Conservation (phyloP, 257 asterid species). For the Solanum microdontum region DNA sequence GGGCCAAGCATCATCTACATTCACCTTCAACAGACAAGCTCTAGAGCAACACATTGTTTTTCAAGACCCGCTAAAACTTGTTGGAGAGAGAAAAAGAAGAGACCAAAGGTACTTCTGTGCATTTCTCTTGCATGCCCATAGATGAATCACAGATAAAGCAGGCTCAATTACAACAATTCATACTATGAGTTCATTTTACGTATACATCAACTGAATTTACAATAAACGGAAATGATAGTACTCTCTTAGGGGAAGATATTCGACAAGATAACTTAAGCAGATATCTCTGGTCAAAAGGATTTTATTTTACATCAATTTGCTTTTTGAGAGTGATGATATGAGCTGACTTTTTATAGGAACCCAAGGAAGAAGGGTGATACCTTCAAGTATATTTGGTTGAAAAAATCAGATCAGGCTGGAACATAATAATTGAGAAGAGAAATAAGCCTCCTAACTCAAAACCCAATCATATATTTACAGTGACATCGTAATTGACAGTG, state of each 20-base stretch:
- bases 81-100: background rate
- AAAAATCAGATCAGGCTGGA: background rate
- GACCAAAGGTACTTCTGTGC: background rate
- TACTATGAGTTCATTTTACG: background rate
- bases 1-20: background rate
- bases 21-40: background rate
- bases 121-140: background rate
- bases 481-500: background rate
- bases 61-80: background rate
- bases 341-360: background rate
- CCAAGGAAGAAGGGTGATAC: background rate
- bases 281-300: background rate
- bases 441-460: background rate
- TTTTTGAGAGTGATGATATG: background rate
- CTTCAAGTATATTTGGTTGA: background rate
- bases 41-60: background rate
- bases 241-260: background rate
- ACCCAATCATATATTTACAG: background rate
- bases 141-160: background rate
- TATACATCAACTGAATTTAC: background rate
- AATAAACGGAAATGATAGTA: background rate
- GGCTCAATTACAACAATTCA: background rate
- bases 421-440: background rate
- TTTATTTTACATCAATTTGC: background rate
- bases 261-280: background rate